Evolutionary conservation across 331 rosid genomes (phyloP).

Genomic region (Pyracantha coccinea): DNA sequence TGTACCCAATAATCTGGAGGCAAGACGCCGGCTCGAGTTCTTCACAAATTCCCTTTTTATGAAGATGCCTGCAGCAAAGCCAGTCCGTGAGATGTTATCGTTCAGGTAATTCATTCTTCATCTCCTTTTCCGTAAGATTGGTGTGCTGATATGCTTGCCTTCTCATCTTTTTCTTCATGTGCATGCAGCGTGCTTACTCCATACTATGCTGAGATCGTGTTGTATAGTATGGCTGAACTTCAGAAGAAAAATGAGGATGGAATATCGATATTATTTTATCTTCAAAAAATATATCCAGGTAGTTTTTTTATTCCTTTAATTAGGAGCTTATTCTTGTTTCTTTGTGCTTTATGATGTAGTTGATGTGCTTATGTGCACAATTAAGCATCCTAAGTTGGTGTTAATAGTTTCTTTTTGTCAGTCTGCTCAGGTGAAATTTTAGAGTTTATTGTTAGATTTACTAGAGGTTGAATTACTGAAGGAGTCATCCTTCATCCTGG

Average conservation of each 20-base stretch:
- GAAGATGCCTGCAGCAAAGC: slow-evolving; percentile 73
- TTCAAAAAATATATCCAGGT: slow-evolving; percentile 95
- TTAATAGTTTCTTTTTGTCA: neutral
- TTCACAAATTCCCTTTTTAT: slow-evolving; percentile 93
- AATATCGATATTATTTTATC: slow-evolving; percentile 81
- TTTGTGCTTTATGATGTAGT: neutral
- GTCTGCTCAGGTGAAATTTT: neutral
- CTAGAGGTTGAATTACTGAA: neutral
- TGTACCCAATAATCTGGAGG: slow-evolving; percentile 91
- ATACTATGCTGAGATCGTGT: slow-evolving; percentile 87
- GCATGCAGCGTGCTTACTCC: slow-evolving; percentile 92
- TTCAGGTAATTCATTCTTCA: slow-evolving; percentile 46
- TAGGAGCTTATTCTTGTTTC: neutral
- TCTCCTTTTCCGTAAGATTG: neutral
- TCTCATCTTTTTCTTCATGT: slow-evolving; percentile 18
- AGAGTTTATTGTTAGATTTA: neutral
- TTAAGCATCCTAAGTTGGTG: neutral
- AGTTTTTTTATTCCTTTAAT: neutral
- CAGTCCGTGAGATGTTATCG: slow-evolving; percentile 77
- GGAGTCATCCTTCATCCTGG: neutral
- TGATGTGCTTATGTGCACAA: neutral
- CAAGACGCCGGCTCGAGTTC: slow-evolving; percentile 73
- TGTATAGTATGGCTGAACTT: slow-evolving; percentile 80
- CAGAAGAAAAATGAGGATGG: slow-evolving; percentile 92
- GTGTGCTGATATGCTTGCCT: slow-evolving; percentile 8